A percentile compares a stretch with the other conserved stretches of the same genome.
phyloP scores from a whole-genome alignment of 768 basidiomycete species.

The Trametes cingulata region DNA sequence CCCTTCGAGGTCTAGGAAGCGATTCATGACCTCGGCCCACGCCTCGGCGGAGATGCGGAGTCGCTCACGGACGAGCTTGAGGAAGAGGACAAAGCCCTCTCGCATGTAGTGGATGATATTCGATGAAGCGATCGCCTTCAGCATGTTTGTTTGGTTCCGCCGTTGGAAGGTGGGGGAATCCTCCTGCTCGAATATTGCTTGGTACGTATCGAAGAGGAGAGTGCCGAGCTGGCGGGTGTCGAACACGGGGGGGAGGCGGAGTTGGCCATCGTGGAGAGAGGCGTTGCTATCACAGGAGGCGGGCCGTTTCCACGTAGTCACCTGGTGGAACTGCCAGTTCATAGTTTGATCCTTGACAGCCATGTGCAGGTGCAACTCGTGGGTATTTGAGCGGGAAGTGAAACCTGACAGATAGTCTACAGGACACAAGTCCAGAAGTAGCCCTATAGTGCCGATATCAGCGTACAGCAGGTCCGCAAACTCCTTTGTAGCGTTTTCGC shows the following conservation, averaged over 20 bases:
- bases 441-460: slow-evolving; percentile 42
- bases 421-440: slow-evolving; percentile 46
- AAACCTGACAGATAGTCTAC: slow-evolving; percentile 43
- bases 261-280: neutral
- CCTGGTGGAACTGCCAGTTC: slow-evolving; percentile 38
- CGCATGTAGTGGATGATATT: slow-evolving; percentile 47
- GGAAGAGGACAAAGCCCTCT: slow-evolving; percentile 46
- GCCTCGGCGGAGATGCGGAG: slow-evolving; percentile 31
- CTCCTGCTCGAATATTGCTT: slow-evolving; percentile 46
- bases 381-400: slow-evolving; percentile 40
- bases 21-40: slow-evolving; percentile 46
- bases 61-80: slow-evolving; percentile 41
- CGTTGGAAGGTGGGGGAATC: slow-evolving; percentile 22
- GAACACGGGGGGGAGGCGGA: slow-evolving; percentile 21
- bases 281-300: slow-evolving; percentile 24
- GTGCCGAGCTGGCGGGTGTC: slow-evolving; percentile 38
- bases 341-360: neutral
- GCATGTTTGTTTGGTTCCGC: neutral
- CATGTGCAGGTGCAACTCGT: slow-evolving; percentile 35
- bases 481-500: slow-evolving; percentile 33
- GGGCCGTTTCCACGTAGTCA: slow-evolving; percentile 40
- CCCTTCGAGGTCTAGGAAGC: slow-evolving; percentile 32
- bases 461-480: slow-evolving; percentile 37
- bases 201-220: slow-evolving; percentile 46
- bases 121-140: slow-evolving; percentile 21